A percentile compares a stretch with the other conserved stretches of the same genome.
Evolutionary conservation across 2,329 filamentous ascomycete species (phyloP).

Genomic region (Fusarium mexicanum): DNA sequence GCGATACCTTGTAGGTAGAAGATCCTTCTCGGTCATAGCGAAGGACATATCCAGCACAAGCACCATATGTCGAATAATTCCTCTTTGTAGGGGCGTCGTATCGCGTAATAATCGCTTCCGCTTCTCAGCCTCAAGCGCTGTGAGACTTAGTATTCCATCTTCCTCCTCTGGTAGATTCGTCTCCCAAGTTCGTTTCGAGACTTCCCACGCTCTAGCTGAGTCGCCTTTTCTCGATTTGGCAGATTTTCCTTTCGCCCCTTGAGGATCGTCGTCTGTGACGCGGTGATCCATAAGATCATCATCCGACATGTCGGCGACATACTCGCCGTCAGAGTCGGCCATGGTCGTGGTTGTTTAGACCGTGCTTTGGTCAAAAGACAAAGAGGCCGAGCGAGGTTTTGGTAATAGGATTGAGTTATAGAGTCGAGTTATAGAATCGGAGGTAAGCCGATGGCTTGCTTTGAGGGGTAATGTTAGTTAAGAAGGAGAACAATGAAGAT

Average conservation of each 20-base stretch:
- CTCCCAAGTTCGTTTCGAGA: slow-evolving; percentile 76
- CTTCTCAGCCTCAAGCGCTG: slow-evolving; percentile 84
- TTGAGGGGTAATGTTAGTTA: neutral
- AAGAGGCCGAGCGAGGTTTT: neutral
- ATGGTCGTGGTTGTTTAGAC: slow-evolving; percentile 51
- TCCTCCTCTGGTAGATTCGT: slow-evolving; percentile 74
- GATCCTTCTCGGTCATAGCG: slow-evolving; percentile 94
- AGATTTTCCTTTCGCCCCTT: slow-evolving; percentile 43
- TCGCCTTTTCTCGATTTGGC: slow-evolving; percentile 47
- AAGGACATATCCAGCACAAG: slow-evolving; percentile 91
- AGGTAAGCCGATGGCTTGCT: neutral
- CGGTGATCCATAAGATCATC: slow-evolving; percentile 68
- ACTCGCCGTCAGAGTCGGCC: slow-evolving; percentile 80
- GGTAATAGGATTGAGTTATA: neutral
- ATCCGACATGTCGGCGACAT: slow-evolving; percentile 70
- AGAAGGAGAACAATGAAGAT: neutral
- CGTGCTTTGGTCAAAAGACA: neutral
- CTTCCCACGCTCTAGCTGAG: slow-evolving; percentile 70
- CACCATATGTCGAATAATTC: slow-evolving; percentile 96
- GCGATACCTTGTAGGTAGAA: slow-evolving; percentile 86
- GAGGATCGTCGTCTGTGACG: slow-evolving; percentile 52
- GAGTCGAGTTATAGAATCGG: neutral
- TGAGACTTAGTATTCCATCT: slow-evolving; percentile 81
- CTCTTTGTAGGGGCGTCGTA: slow-evolving; percentile 93
- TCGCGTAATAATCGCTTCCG: slow-evolving; percentile 84